phyloP scores from a whole-genome alignment of 2,329 filamentous ascomycete species.

The Samsoniella hepiali region DNA sequence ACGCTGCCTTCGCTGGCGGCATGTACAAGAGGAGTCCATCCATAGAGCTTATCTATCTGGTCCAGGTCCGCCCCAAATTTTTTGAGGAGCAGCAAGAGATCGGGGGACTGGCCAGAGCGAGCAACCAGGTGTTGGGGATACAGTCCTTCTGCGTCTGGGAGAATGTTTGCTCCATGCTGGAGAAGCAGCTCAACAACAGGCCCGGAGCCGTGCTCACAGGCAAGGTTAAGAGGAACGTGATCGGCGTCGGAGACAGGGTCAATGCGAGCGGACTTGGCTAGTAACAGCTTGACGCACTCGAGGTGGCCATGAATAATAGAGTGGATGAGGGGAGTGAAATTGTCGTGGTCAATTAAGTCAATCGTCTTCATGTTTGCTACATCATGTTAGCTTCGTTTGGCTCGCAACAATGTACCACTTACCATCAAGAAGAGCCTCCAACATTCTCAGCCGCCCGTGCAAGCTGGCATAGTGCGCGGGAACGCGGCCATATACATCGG shows the following conservation, averaged over 20 bases:
- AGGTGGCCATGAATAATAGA: constrained; percentile 86
- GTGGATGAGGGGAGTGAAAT: constrained; percentile 94
- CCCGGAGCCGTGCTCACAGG: constrained; percentile 87
- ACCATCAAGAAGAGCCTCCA: constrained; percentile 68
- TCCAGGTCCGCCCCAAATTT: constrained; percentile 86
- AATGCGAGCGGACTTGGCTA: constrained; percentile 76
- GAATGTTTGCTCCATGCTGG: constrained; percentile 72
- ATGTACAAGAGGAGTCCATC: constrained; percentile 95
- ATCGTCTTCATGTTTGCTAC: constrained; percentile 69
- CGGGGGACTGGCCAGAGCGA: constrained; percentile 76
- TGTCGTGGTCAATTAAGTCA: constrained; percentile 89
- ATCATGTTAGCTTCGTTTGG: constrained; percentile 17
- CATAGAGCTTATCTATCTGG: constrained; percentile 91
- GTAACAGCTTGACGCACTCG: constrained; percentile 73
- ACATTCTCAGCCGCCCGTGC: constrained; percentile 83
- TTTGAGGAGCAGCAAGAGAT: constrained; percentile 75
- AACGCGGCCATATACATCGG: constrained; percentile 90
- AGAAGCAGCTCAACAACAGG: constrained; percentile 82
- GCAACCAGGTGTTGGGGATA: constrained; percentile 97
- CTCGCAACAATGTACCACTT: constrained; percentile 23
- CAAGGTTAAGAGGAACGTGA: constrained; percentile 90
- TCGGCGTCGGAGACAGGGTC: constrained; percentile 83
- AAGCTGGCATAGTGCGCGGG: constrained; percentile 95
- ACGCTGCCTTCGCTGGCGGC: constrained; percentile 95
- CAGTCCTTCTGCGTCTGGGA: constrained; percentile 93